Base-by-base conservation (phyloP, 805 yeast species). In the Kodamaea leandrae region DNA sequence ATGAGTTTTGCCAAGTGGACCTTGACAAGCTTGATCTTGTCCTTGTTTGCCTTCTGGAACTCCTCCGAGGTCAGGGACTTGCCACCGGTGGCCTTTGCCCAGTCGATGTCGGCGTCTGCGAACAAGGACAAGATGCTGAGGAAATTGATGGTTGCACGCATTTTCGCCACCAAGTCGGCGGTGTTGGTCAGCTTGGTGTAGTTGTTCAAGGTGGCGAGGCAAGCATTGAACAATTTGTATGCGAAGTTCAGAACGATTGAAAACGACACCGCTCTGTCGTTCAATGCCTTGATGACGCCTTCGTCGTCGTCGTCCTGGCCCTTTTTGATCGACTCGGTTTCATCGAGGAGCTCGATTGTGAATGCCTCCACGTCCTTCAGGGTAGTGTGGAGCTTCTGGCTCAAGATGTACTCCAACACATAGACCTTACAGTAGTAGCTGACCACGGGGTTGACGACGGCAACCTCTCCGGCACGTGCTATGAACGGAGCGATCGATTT, bases 351-450 rank as follows among this genome's bases (percentile, higher is more conserved):
- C 2, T 58, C 54, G 35, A 82, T 64, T 0, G 91, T 86, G 50
- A 77, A 78, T 2, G 51, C 53, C 10, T 86, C 87, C 20, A 76
- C 76, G 10, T 74, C 83, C 6, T 68, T 63, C 44, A 77, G 76
- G 1, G 65, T 51, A 16, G 75, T 64, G 53, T 89, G 96, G 15
- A 82, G 64, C 41, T 78, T 75, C 32, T 74, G 61, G 26, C 71
- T 70, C 15, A 91, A 64, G 3, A 91, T 80, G 51, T 77, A 69
- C 58, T 90, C 91, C 2, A 86, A 82, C 0, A 89, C 86, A 54
- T 83, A 82, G 37, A 53, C 48, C 58, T 71, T 72, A 61, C 93
- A 84, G 60, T 76, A 85, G 60, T 86, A 87, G 4, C 91, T 69
- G 20, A 87, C 74, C 8, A 82, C 63, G 0, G 95, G 89, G 46